Evolutionary conservation across 768 basidiomycete genomes (phyloP).

Genomic region (Podaxis mareebaensis): DNA sequence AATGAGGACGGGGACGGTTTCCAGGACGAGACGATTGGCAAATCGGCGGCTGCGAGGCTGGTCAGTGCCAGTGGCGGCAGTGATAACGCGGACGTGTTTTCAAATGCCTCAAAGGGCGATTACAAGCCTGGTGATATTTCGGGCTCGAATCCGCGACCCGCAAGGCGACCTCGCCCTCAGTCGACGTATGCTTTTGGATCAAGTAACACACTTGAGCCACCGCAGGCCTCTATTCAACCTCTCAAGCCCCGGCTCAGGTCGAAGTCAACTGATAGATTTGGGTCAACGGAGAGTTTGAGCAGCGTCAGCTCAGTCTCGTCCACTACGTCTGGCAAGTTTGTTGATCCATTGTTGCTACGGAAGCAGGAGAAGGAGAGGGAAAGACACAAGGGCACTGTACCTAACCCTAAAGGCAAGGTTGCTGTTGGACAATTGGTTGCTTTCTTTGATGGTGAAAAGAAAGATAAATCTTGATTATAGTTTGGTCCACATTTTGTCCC

Average conservation of each 20-base stretch:
- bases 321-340: slow-evolving; percentile 48
- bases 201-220: neutral
- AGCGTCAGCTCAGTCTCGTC: slow-evolving; percentile 12
- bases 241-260: slow-evolving; percentile 10
- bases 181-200: slow-evolving; percentile 12
- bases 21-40: slow-evolving; percentile 66
- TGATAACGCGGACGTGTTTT: slow-evolving; percentile 17
- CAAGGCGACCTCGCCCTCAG: slow-evolving; percentile 10
- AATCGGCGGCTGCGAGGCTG: slow-evolving; percentile 40
- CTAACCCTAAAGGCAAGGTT: slow-evolving; percentile 58
- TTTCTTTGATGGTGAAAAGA: slow-evolving; percentile 71
- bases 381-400: slow-evolving; percentile 28
- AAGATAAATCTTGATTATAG: slow-evolving; percentile 20
- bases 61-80: neutral
- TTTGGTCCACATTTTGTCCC: no score
- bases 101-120: slow-evolving; percentile 20
- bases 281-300: slow-evolving; percentile 19
- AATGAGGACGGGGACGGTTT: slow-evolving; percentile 41
- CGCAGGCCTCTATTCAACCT: slow-evolving; percentile 9
- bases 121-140: slow-evolving; percentile 19
- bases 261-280: slow-evolving; percentile 13
- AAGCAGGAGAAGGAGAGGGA: slow-evolving; percentile 57
- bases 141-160: neutral
- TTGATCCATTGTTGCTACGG: slow-evolving; percentile 74
- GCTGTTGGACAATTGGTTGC: slow-evolving; percentile 78